Base-by-base conservation (phyloP, 805 yeast species). In the Myxozyma neotropica region DNA sequence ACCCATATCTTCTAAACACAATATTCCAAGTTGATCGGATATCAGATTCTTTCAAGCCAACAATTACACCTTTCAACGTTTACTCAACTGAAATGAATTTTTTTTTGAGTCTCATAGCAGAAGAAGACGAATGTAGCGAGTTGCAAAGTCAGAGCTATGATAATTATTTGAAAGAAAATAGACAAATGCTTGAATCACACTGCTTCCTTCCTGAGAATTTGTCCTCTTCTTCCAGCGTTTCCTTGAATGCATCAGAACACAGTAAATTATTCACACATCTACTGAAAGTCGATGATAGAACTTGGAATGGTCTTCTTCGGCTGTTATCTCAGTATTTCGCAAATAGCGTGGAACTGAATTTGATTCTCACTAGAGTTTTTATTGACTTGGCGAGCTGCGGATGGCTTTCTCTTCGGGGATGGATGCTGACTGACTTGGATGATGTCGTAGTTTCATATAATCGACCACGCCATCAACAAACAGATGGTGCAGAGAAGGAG, bases 261-360 rank as follows among this genome's bases (percentile, higher is more conserved):
- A 59, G 59, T 12, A 36, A 27, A 12, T 24, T 60, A 26, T 59
- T 26, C 19, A 49, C 46, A 23, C 61, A 62, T 24, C n/a, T 51
- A 13, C 3, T 66, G 39, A 50, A 52, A 4, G 17, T 24, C 8
- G 58, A 55, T 36, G 68, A 60, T 27, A 23, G 43, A 27, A 51
- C 55, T 21, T 47, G 65, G 57, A 44, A 36, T 8, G 43, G 48
- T 23, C 29, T 65, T 4, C 33, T 57, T 2, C 44, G 47, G 5
- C 48, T 63, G 31, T 35, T 66, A 2, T 17, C 55, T 2, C 29
- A 31, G 17, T 70, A 66, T 47, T 70, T 63, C 39, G 63, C 67
- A 12, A 71, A 71, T 57, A 44, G 67, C 13, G 63, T 63, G 23
- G 71, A 70, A n/a, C 57, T 68, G 26, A 71, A 71, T 51, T 49